Percentiles rank a stretch among this genome's conserved stretches.
phyloP scores from a whole-genome alignment of 1,139 yeast species.

The Hemisphaericaspora xylanilytica region DNA sequence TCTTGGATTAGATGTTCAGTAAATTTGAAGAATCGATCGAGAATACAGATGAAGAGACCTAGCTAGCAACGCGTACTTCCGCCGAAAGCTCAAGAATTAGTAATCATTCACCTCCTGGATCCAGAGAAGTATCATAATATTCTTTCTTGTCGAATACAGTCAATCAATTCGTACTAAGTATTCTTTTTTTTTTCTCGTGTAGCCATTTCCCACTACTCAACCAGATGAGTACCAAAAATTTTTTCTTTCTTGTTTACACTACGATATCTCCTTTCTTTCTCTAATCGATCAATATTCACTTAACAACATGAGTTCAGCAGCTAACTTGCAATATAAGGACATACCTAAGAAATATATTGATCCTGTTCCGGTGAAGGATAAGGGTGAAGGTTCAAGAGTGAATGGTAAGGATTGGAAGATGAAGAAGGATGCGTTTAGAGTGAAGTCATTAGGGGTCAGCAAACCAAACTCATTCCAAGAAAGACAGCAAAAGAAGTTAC shows the following conservation, averaged over 20 bases:
- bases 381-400: constrained; percentile 44
- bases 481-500: constrained; percentile 36
- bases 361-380: constrained; percentile 26
- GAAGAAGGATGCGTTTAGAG: constrained; percentile 51
- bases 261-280: constrained; percentile 2
- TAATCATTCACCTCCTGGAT: too few species aligned
- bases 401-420: constrained; percentile 60
- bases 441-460: constrained; percentile 31
- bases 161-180: too few species aligned
- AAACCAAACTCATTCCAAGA: constrained; percentile 23
- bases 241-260: constrained; percentile 3
- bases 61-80: too few species aligned
- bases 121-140: too few species aligned
- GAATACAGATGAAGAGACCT: too few species aligned
- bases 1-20: too few species aligned
- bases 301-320: constrained; percentile 25
- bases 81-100: too few species aligned
- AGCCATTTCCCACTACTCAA: too few species aligned
- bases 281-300: too few species aligned
- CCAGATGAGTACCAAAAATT: background rate
- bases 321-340: constrained; percentile 23
- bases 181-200: too few species aligned
- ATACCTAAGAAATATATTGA: constrained; percentile 31
- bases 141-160: too few species aligned
- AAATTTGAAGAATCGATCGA: too few species aligned